Percentiles rank a stretch among this genome's conserved stretches.
These are phyloP conservation scores for Diplodia intermedia DNA, from an alignment of 2,329 filamentous ascomycete genomes.

Conservation along the genomic window DNA sequence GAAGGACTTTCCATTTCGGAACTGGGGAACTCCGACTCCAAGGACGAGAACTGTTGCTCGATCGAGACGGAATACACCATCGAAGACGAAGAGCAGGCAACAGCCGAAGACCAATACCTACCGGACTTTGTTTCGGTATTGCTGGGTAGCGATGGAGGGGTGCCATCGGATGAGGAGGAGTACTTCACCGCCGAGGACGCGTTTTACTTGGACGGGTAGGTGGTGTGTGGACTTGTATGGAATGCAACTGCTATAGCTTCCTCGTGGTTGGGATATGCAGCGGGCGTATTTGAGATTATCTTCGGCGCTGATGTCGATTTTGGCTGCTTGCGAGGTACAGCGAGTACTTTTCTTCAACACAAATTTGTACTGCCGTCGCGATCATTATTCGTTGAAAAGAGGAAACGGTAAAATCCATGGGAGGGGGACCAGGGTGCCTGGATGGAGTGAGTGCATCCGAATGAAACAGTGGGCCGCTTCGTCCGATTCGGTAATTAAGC, in stretches of 20 bases:
- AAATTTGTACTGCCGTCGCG: background rate
- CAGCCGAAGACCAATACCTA: background rate
- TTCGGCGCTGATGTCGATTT: too few species aligned
- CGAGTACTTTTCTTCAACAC: background rate
- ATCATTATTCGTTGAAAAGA: background rate
- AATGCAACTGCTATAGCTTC: too few species aligned
- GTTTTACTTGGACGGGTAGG: background rate
- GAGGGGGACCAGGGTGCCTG: background rate
- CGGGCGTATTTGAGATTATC: too few species aligned
- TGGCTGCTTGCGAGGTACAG: background rate
- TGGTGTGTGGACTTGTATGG: background rate
- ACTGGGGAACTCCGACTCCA: too few species aligned
- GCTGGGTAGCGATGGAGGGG: background rate
- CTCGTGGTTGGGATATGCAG: too few species aligned
- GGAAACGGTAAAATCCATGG: background rate
- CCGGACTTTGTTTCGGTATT: background rate
- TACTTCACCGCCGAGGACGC: background rate
- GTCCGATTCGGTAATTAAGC: background rate
- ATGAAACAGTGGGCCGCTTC: background rate
- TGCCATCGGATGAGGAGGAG: background rate
- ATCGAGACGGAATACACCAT: background rate
- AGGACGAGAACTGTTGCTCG: background rate
- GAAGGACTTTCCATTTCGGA: too few species aligned
- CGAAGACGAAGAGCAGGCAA: background rate
- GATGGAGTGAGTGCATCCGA: background rate